A percentile compares a stretch with the other conserved stretches of the same genome.
These are phyloP conservation scores for Heteromeles arbutifolia DNA, from an alignment of 306 rosid genomes.

Conservation along the genomic window DNA sequence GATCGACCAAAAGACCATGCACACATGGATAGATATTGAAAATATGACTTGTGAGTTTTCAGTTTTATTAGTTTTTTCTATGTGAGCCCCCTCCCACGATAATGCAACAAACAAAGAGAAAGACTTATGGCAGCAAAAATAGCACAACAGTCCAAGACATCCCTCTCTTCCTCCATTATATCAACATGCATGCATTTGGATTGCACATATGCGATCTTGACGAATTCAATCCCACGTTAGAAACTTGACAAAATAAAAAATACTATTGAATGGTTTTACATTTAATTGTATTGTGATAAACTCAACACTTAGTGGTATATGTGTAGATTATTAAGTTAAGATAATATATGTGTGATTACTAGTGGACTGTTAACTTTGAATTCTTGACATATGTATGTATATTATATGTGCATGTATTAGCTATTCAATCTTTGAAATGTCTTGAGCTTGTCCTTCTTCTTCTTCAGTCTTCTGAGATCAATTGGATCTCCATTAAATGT, in stretches of 20 bases:
- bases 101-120: conserved; percentile 3
- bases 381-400: too few relatives aligned
- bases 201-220: background rate
- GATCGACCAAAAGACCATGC: conserved; percentile 2
- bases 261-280: background rate
- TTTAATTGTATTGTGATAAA: background rate
- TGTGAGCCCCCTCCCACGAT: conserved; percentile 27
- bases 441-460: background rate
- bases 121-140: background rate
- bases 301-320: background rate
- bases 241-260: background rate
- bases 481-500: background rate
- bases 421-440: background rate
- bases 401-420: background rate
- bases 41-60: background rate
- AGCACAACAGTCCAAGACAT: conserved; percentile 29
- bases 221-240: background rate
- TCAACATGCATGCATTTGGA: background rate
- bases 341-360: background rate
- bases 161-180: background rate
- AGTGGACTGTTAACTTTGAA: background rate
- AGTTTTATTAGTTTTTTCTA: background rate
- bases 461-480: background rate
- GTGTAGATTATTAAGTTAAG: background rate
- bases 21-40: conserved; percentile 16